Base-by-base conservation (phyloP, 2,329 filamentous ascomycete species). In the Thielaviopsis cerberus region DNA sequence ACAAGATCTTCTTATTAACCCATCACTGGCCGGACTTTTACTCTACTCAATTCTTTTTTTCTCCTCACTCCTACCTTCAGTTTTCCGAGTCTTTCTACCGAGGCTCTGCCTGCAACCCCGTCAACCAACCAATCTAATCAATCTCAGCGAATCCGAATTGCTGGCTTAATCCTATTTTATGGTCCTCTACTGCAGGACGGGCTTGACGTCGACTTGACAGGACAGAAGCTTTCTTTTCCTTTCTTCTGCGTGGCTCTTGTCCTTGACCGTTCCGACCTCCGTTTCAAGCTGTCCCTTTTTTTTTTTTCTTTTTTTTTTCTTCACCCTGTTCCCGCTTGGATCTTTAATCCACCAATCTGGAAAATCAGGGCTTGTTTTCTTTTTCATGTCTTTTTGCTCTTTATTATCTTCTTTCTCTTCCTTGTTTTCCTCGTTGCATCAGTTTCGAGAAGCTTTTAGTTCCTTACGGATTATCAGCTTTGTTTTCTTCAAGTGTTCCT, bases 371-470 rank as follows among this genome's bases (percentile, higher is more conserved):
- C 15, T 34, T 34, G 15, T 34, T 34, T 41, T 41, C 5, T 41
- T 41, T 41, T 41, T 17, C n/a, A 17, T 41, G 15, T 41, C 5
- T 17, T n/a, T n/a, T n/a, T 2, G 8, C n/a, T 22, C n/a, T 48
- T 48, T 48, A 20, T 48, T 48, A 17, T 48, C 22, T 10, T 30
- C 52, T 59, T 62, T 62, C 55, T 55, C 59, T 59, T 51, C 54
- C 57, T 30, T 53, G 34, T 51, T 54, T 52, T 53, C 54, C 60
- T 55, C 54, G 48, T 51, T 57, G 54, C 34, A 59, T 53, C 59
- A 61, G 58, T 60, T 53, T 58, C 57, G 57, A 60, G 60, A 51
- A 54, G 52, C 51, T 50, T 22, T 57, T 62, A 45, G 57, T 58
- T 62, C 51, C 51, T 53, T 26, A 48, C 41, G n/a, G 41, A 22